Percentiles rank a stretch among this genome's conserved stretches.
Evolutionary conservation across 352 stramenopile genomes (phyloP).

Genomic region (Pseudoperonospora humuli): DNA sequence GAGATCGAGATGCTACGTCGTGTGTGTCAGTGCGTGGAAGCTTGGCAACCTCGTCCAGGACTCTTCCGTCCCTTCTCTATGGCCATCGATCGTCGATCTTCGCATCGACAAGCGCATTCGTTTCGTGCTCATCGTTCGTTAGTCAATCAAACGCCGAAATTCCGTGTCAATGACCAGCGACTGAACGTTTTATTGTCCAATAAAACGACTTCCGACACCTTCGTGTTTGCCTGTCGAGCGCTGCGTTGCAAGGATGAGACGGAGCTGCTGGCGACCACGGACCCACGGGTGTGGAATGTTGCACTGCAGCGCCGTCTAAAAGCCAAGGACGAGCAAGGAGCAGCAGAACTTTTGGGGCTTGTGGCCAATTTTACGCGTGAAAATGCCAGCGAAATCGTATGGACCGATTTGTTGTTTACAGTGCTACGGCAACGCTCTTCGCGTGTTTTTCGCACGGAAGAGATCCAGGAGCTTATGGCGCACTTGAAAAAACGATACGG

Average conservation of each 20-base stretch:
- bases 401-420: conserved; percentile 70
- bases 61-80: conserved; percentile 3
- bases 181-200: conserved; percentile 31
- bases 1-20: conserved; percentile 28
- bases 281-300: conserved; percentile 49
- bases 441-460: conserved; percentile 18
- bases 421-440: conserved; percentile 41
- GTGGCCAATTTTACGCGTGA: conserved; percentile 32
- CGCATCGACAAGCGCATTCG: neutral
- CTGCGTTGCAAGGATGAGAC: conserved; percentile 37
- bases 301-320: conserved; percentile 49
- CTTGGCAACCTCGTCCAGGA: neutral
- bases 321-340: conserved; percentile 34
- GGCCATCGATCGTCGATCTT: neutral
- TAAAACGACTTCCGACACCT: conserved; percentile 20
- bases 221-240: conserved; percentile 29
- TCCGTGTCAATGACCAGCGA: conserved; percentile 24
- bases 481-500: conserved; percentile 30
- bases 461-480: conserved; percentile 30
- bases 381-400: conserved; percentile 51
- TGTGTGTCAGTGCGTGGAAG: conserved; percentile 6
- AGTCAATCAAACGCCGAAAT: conserved; percentile 4
- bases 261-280: conserved; percentile 34
- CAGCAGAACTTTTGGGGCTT: conserved; percentile 43
- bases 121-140: neutral